phyloP scores from a whole-genome alignment of 352 stramenopile species.

The Phytophthora foliorum region DNA sequence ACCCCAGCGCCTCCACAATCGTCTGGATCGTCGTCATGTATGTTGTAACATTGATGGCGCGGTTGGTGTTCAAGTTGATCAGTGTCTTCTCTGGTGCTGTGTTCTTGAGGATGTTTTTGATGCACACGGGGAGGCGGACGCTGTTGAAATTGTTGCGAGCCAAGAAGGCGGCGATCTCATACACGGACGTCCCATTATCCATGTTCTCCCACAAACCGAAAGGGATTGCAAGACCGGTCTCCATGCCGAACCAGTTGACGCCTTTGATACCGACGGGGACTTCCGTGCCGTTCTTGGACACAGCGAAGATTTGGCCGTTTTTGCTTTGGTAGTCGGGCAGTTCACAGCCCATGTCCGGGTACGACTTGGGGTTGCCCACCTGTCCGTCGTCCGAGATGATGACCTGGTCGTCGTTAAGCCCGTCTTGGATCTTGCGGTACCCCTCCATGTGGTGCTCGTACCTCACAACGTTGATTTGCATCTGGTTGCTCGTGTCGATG shows the following conservation, averaged over 20 bases:
- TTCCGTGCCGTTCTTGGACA: slow-evolving; percentile 62
- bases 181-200: slow-evolving; percentile 78
- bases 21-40: slow-evolving; percentile 66
- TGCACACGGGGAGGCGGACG: slow-evolving; percentile 63
- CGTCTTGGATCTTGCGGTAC: slow-evolving; percentile 49
- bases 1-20: slow-evolving; percentile 61
- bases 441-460: slow-evolving; percentile 17
- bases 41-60: slow-evolving; percentile 64
- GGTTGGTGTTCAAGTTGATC: slow-evolving; percentile 71
- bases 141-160: slow-evolving; percentile 76
- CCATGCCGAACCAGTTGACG: slow-evolving; percentile 83
- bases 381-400: slow-evolving; percentile 59
- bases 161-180: slow-evolving; percentile 70
- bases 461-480: not conserved
- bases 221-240: slow-evolving; percentile 57
- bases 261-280: slow-evolving; percentile 64
- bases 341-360: slow-evolving; percentile 57
- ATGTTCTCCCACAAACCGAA: slow-evolving; percentile 83
- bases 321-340: slow-evolving; percentile 72
- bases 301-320: slow-evolving; percentile 51
- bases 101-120: slow-evolving; percentile 63
- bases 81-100: slow-evolving; percentile 46
- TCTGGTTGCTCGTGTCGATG: slow-evolving; percentile 23
- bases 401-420: slow-evolving; percentile 34
- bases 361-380: slow-evolving; percentile 61